These are phyloP conservation scores for Starmera stellimalicola DNA, from an alignment of 1,139 yeast genomes.

Conservation along the genomic window DNA sequence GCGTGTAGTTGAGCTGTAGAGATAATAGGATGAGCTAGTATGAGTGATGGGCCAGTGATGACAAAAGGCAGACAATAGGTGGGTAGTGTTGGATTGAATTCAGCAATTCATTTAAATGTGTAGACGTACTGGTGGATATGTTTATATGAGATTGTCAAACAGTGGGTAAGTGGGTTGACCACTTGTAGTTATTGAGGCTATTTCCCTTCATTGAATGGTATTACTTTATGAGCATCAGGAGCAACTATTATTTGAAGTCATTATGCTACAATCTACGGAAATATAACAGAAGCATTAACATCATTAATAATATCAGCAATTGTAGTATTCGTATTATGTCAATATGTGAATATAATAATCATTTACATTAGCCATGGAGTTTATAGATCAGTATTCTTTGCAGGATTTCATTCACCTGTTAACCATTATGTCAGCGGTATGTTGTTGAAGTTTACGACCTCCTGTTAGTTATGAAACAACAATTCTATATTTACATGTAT, in stretches of 20 bases:
- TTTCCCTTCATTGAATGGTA: no score
- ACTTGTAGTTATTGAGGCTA: no score
- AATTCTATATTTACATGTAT: constrained; percentile 13
- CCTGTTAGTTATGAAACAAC: constrained; percentile 14
- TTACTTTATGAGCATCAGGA: no score
- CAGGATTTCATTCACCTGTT: constrained; percentile 12
- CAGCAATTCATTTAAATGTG: no score
- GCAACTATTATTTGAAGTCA: constrained; percentile 13
- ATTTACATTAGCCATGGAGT: constrained; percentile 12
- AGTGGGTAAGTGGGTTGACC: no score
- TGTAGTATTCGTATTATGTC: constrained; percentile 14
- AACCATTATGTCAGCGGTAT: constrained; percentile 8
- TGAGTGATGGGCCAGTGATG: no score
- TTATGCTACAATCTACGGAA: constrained; percentile 11
- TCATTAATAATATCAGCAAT: constrained; percentile 12
- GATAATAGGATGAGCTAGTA: no score
- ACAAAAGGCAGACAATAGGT: no score
- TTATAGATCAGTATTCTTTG: constrained; percentile 14
- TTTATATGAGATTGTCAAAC: no score
- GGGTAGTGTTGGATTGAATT: no score
- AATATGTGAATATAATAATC: constrained; percentile 13
- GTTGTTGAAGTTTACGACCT: constrained; percentile 8
- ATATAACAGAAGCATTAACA: constrained; percentile 8
- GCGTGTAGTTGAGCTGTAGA: no score
- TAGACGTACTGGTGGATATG: no score